Percentiles rank a stretch among this genome's conserved stretches.
Conservation (phyloP, 2,329 filamentous ascomycete species). For the Fonsecaea nubica region DNA sequence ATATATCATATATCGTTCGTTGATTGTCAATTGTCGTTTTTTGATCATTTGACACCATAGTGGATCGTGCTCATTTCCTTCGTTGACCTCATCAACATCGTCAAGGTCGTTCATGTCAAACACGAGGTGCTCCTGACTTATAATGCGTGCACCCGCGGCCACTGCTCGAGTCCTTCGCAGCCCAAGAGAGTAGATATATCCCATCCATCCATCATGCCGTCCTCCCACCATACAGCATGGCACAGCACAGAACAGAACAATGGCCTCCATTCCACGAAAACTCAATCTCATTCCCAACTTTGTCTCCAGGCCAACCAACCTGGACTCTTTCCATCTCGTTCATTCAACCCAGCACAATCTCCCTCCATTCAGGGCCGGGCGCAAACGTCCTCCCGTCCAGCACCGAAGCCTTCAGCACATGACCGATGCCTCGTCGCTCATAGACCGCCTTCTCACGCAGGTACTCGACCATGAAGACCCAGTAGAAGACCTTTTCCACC, state of each 20-base stretch:
- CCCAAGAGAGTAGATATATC: background rate
- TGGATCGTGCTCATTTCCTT: no score
- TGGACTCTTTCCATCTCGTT: background rate
- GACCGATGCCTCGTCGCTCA: constrained; percentile 6
- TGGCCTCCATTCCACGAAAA: no score
- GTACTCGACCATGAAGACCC: constrained; percentile 10
- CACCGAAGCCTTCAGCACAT: background rate
- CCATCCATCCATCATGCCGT: background rate
- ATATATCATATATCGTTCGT: no score
- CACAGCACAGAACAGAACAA: no score
- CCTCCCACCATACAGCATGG: no score
- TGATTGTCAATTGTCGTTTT: no score
- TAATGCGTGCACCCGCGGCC: no score
- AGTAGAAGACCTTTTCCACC: background rate
- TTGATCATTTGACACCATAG: no score
- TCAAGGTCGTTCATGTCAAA: background rate
- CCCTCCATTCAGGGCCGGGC: background rate
- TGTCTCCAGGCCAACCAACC: no score
- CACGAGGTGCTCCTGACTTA: no score
- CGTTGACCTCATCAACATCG: background rate
- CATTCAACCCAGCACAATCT: constrained; percentile 6
- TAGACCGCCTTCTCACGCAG: background rate
- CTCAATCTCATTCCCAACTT: no score
- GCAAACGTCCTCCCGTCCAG: background rate
- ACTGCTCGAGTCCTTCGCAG: background rate